Conservation (phyloP, 768 basidiomycete species). For the Sistotremastrum niveocremeum region DNA sequence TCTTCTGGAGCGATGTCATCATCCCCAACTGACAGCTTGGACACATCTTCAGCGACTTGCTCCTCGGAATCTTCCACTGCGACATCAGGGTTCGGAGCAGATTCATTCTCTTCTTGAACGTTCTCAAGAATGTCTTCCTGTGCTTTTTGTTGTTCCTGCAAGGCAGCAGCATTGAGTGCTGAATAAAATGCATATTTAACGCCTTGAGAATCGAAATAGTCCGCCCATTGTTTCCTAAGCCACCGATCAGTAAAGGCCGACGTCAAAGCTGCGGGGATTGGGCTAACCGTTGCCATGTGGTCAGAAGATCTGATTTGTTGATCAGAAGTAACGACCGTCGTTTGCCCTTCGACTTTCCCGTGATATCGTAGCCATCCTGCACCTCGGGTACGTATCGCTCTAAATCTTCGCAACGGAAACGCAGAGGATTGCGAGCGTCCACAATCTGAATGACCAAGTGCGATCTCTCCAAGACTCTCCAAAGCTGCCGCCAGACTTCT, state of each 20-base stretch:
- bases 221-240: slow-evolving; percentile 72
- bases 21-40: slow-evolving; percentile 4
- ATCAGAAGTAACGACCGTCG: slow-evolving; percentile 73
- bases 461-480: slow-evolving; percentile 92
- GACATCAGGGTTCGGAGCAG: slow-evolving; percentile 9
- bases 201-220: slow-evolving; percentile 68
- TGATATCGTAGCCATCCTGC: slow-evolving; percentile 72
- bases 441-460: slow-evolving; percentile 93
- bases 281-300: slow-evolving; percentile 66
- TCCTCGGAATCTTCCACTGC: slow-evolving; percentile 9
- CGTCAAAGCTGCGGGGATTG: neutral
- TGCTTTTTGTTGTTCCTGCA: slow-evolving; percentile 56
- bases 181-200: slow-evolving; percentile 88
- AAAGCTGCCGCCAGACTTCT: slow-evolving; percentile 97
- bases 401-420: slow-evolving; percentile 86
- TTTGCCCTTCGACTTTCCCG: slow-evolving; percentile 56
- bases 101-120: slow-evolving; percentile 8
- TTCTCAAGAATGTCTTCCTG: slow-evolving; percentile 5
- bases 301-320: slow-evolving; percentile 92
- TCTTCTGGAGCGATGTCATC: slow-evolving; percentile 25
- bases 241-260: slow-evolving; percentile 1
- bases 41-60: neutral
- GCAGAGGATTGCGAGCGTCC: slow-evolving; percentile 87
- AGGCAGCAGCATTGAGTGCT: slow-evolving; percentile 71
- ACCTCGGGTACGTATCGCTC: slow-evolving; percentile 77